phyloP scores from a whole-genome alignment of 2,329 filamentous ascomycete species.

The Curvularia spicifera region DNA sequence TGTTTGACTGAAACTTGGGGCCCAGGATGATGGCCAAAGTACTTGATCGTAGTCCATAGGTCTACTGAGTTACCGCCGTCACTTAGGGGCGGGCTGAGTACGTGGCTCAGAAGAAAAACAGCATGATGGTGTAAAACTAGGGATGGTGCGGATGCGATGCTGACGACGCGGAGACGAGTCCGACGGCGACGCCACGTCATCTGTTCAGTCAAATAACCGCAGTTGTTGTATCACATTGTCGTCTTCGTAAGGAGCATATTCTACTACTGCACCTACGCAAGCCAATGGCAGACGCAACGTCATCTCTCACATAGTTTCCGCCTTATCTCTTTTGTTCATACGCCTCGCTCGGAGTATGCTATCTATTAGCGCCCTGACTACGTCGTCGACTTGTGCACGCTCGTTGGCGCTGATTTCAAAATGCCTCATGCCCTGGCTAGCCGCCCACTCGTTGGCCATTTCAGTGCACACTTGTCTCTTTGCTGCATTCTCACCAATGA shows the following conservation, averaged over 20 bases:
- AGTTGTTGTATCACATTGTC: too few species aligned
- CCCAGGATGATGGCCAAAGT: not conserved
- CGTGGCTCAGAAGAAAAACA: not conserved
- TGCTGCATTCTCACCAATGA: slow-evolving; percentile 8
- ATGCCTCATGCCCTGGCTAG: slow-evolving; percentile 28
- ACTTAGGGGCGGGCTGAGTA: too few species aligned
- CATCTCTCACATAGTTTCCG: not conserved
- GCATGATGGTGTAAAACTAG: not conserved
- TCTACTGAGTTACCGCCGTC: too few species aligned
- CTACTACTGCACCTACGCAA: not conserved
- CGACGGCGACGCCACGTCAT: not conserved
- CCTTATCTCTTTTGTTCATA: slow-evolving; percentile 17
- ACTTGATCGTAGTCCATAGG: not conserved
- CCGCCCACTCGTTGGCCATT: slow-evolving; percentile 33
- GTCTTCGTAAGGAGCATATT: not conserved
- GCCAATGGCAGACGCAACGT: not conserved
- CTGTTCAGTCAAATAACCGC: not conserved
- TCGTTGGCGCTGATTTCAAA: slow-evolving; percentile 28
- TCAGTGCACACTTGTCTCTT: slow-evolving; percentile 25
- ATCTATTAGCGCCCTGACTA: slow-evolving; percentile 25
- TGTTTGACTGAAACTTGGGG: not conserved
- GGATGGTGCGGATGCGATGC: not conserved
- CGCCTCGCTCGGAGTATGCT: slow-evolving; percentile 17
- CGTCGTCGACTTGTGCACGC: slow-evolving; percentile 18
- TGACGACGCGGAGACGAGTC: not conserved